Evolutionary conservation across 108 stramenopile species (phyloP), one percentile per base, ranked within the genome.

Genomic region (Conticribra guillardii): DNA sequence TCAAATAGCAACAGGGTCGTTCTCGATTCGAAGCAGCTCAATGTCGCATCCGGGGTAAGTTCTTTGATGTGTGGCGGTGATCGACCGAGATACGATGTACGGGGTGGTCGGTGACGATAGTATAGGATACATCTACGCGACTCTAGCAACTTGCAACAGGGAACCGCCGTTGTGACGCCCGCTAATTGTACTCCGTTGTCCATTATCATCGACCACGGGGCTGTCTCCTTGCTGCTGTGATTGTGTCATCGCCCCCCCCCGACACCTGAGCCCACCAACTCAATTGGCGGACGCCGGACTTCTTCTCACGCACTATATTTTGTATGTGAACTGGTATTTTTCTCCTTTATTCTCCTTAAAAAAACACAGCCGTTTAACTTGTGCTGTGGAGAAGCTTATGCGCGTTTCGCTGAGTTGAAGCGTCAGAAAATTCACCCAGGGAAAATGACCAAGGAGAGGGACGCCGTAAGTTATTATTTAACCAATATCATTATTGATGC

Each of bases 371-470:
- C 76, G 34, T 69, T 77, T 41, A 77, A 77, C 33, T 26, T 77
- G 24, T 77, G 76, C 55, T 77, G 76, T 48, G 67, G 51, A 14
- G 76, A 77, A 69, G 76, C 76, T 3, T 77, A 77, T 41, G 68
- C 76, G 19, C 67, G 67, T 31, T 77, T 77, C 49, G 46, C 76
- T n/a, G 76, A 77, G 34, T 63, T 77, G 76, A 77, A 77, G 46
- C 67, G 76, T 23, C 63, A 48, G 22, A 69, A 64, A 49, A 23
- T 77, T 31, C 76, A 77, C 34, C 76, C 76, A 14, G 63, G 47
- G 18, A 69, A 77, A 28, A 77, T 77, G 76, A 69, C 76, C 1
- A 64, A 63, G 28, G 76, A 77, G 57, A 63, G 76, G 59, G 76
- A 77, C 58, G 76, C 68, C 32, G 76, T 77, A 50, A 77, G 76